Percentiles rank a stretch among this genome's conserved stretches.
Evolutionary conservation across 768 basidiomycete species (phyloP).

Genomic region (Kwoniella shandongensis): DNA sequence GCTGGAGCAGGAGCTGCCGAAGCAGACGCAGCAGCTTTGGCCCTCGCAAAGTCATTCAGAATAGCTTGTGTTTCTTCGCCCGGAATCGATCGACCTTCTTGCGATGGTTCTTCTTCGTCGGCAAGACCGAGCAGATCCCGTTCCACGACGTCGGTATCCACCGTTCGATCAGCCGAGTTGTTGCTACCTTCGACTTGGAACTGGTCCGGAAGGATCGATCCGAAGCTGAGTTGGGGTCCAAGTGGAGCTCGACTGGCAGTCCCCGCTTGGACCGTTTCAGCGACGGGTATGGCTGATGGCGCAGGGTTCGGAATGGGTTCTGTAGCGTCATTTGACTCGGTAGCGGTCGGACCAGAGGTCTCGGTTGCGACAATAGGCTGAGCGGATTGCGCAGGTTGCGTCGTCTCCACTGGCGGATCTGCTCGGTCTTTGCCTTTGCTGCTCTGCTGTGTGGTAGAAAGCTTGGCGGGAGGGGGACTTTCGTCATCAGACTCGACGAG

Average conservation of each 20-base stretch:
- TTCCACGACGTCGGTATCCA: background rate
- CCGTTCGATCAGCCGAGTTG: background rate
- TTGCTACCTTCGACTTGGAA: background rate
- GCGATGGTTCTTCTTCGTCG: background rate
- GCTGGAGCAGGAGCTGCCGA: background rate
- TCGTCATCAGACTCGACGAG: constrained; percentile 15
- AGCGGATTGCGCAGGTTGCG: background rate
- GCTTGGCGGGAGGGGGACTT: background rate
- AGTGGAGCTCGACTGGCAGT: background rate
- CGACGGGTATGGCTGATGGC: background rate
- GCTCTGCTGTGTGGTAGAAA: background rate
- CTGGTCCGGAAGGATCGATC: background rate
- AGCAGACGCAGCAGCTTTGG: background rate
- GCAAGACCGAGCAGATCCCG: background rate
- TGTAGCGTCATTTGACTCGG: background rate
- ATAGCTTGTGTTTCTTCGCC: constrained; percentile 14
- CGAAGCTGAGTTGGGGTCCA: background rate
- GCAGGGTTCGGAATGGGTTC: background rate
- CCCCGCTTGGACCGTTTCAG: background rate
- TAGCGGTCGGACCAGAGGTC: background rate
- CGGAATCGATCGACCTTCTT: background rate
- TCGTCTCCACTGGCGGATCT: background rate
- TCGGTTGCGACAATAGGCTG: background rate
- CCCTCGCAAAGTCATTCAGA: constrained; percentile 6
- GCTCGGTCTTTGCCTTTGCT: background rate